phyloP scores from a whole-genome alignment of 2,329 filamentous ascomycete genomes.

The Davidsoniella virescens region DNA sequence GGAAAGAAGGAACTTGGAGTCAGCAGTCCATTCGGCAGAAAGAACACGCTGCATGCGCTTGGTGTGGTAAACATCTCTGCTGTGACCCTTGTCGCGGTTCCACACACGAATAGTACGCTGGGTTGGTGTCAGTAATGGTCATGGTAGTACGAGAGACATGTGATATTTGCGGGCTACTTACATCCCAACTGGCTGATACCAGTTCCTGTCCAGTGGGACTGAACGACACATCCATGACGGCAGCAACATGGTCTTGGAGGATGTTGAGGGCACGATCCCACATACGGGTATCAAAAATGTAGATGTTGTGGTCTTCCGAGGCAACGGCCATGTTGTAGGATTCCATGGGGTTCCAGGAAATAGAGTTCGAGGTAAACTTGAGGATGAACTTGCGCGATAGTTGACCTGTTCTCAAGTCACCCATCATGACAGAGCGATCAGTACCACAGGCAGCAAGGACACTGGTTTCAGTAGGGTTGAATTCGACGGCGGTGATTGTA shows the following conservation, averaged over 20 bases:
- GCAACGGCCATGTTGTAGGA: slow-evolving; percentile 88
- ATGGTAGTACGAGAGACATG: slow-evolving; percentile 27
- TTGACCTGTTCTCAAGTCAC: slow-evolving; percentile 76
- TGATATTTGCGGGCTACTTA: slow-evolving; percentile 5
- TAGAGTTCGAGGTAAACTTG: slow-evolving; percentile 64
- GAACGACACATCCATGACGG: slow-evolving; percentile 94
- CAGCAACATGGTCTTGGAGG: slow-evolving; percentile 72
- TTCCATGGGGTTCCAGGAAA: slow-evolving; percentile 94
- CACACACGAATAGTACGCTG: slow-evolving; percentile 67
- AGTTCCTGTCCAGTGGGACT: slow-evolving; percentile 88
- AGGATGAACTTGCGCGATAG: slow-evolving; percentile 70
- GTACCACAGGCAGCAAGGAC: slow-evolving; percentile 72
- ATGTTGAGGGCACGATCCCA: slow-evolving; percentile 78
- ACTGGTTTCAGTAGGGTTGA: slow-evolving; percentile 90
- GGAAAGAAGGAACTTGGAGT: slow-evolving; percentile 76
- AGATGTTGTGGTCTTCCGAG: slow-evolving; percentile 83
- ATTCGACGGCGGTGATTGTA: slow-evolving; percentile 74
- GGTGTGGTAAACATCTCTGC: slow-evolving; percentile 88
- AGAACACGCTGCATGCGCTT: slow-evolving; percentile 96
- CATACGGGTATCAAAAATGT: slow-evolving; percentile 84
- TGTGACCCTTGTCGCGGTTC: slow-evolving; percentile 65
- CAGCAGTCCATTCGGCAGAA: slow-evolving; percentile 68
- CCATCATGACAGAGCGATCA: slow-evolving; percentile 76
- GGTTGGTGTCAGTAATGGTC: slow-evolving; percentile 4
- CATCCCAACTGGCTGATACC: slow-evolving; percentile 68